phyloP scores from a whole-genome alignment of 2,329 filamentous ascomycete genomes.

The Aspergillus versicolor region DNA sequence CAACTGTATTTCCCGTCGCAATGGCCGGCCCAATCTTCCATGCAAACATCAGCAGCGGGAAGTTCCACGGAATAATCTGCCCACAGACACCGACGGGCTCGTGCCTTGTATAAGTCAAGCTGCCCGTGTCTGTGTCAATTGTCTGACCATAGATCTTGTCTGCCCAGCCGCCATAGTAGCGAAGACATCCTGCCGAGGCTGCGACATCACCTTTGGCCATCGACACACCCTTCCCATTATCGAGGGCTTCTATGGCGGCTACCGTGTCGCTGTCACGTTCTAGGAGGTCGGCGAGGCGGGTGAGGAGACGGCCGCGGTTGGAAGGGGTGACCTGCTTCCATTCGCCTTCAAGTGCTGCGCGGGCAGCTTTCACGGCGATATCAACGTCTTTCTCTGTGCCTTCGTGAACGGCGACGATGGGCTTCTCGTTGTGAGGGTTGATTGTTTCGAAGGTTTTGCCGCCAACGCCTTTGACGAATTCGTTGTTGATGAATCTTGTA shows the following conservation, averaged over 20 bases:
- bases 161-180: slow-evolving; percentile 81
- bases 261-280: slow-evolving; percentile 25
- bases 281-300: slow-evolving; percentile 26
- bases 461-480: slow-evolving; percentile 29
- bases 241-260: slow-evolving; percentile 29
- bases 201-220: slow-evolving; percentile 55
- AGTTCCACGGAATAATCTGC: slow-evolving; percentile 83
- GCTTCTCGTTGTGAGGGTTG: slow-evolving; percentile 32
- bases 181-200: slow-evolving; percentile 64
- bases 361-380: slow-evolving; percentile 29
- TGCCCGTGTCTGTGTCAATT: slow-evolving; percentile 68
- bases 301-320: slow-evolving; percentile 24
- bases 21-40: slow-evolving; percentile 77
- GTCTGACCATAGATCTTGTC: slow-evolving; percentile 85
- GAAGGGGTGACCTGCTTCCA: slow-evolving; percentile 26
- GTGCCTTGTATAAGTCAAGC: slow-evolving; percentile 73
- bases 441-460: slow-evolving; percentile 34
- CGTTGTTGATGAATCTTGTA: slow-evolving; percentile 34
- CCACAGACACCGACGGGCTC: slow-evolving; percentile 76
- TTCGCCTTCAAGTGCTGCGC: slow-evolving; percentile 26
- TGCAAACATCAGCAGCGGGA: slow-evolving; percentile 75
- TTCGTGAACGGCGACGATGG: slow-evolving; percentile 29
- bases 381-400: slow-evolving; percentile 34
- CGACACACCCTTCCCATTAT: slow-evolving; percentile 30
- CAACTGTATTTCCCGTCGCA: slow-evolving; percentile 57